Conservation (phyloP, 768 basidiomycete species). For the Russula olivacea region DNA sequence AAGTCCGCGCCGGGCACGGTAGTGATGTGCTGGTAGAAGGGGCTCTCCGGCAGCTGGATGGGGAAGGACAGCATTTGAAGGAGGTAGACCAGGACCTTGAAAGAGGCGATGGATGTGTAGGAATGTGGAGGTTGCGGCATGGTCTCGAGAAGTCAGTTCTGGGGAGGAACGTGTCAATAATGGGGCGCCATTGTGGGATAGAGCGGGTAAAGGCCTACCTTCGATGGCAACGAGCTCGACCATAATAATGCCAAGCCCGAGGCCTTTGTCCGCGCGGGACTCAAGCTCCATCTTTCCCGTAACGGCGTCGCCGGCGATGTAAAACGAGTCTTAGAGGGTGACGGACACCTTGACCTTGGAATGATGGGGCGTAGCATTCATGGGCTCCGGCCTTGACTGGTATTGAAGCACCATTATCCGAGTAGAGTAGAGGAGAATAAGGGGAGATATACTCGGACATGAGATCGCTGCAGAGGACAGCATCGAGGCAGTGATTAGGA, state of each 20-base stretch:
- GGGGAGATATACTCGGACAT: conserved; percentile 3
- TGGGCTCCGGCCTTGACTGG: conserved; percentile 48
- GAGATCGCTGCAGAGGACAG: neutral
- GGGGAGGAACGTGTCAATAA: conserved; percentile 1
- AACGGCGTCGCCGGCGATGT: conserved; percentile 60
- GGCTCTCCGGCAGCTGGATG: conserved; percentile 54
- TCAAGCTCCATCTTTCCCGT: conserved; percentile 78
- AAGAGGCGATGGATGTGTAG: conserved; percentile 64
- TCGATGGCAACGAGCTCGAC: conserved; percentile 71
- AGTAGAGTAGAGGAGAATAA: neutral
- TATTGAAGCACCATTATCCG: conserved; percentile 29
- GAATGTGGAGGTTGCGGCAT: conserved; percentile 75
- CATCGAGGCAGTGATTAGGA: neutral
- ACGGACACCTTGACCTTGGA: conserved; percentile 70
- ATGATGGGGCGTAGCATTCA: conserved; percentile 79
- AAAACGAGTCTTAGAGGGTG: conserved; percentile 51
- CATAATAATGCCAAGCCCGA: conserved; percentile 71
- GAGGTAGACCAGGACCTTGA: conserved; percentile 76
- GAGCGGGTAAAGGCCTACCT: conserved; percentile 38
- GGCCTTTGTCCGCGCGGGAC: conserved; percentile 62
- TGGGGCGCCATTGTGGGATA: neutral
- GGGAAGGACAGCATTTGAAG: conserved; percentile 74
- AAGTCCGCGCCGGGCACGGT: conserved; percentile 66
- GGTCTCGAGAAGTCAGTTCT: conserved; percentile 75
- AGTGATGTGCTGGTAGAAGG: conserved; percentile 56